phyloP scores from a whole-genome alignment of 768 basidiomycete species.

The Gymnopilus junonius region DNA sequence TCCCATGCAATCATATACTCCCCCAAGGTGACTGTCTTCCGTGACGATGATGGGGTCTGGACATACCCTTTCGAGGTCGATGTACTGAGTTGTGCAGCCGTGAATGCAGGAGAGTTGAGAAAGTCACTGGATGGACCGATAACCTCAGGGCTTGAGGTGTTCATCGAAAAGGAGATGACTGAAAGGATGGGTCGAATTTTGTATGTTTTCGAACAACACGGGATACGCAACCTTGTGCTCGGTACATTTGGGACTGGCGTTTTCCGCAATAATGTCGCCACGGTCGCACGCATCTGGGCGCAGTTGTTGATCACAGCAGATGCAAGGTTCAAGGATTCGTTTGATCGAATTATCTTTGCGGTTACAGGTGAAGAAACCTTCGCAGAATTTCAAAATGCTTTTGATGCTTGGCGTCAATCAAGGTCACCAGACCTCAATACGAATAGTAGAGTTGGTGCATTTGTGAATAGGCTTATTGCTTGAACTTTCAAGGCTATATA shows the following conservation, averaged over 20 bases:
- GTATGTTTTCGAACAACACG: conserved; percentile 60
- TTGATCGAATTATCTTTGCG: conserved; percentile 67
- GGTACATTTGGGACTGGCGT: conserved; percentile 78
- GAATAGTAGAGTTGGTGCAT: neutral
- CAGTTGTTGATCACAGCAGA: conserved; percentile 53
- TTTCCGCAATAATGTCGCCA: conserved; percentile 60
- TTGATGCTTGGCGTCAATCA: conserved; percentile 28
- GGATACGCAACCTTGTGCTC: conserved; percentile 59
- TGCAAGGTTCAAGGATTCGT: conserved; percentile 57
- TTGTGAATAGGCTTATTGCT: neutral
- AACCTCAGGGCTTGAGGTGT: conserved; percentile 30
- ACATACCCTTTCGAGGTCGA: conserved; percentile 62
- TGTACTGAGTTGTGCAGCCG: conserved; percentile 74
- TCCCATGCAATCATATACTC: conserved; percentile 83
- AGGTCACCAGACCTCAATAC: conserved; percentile 7
- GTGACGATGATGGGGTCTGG: conserved; percentile 64
- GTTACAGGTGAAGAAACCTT: conserved; percentile 40
- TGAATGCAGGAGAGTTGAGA: conserved; percentile 62
- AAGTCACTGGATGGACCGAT: conserved; percentile 21
- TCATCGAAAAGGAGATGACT: conserved; percentile 59
- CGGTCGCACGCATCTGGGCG: conserved; percentile 66
- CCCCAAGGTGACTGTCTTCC: conserved; percentile 63
- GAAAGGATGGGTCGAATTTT: conserved; percentile 73
- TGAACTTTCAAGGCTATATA: too few species aligned
- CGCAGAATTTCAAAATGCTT: conserved; percentile 29